These are phyloP conservation scores for Candida morakotiae DNA, from an alignment of 805 yeast genomes.

Conservation along the genomic window DNA sequence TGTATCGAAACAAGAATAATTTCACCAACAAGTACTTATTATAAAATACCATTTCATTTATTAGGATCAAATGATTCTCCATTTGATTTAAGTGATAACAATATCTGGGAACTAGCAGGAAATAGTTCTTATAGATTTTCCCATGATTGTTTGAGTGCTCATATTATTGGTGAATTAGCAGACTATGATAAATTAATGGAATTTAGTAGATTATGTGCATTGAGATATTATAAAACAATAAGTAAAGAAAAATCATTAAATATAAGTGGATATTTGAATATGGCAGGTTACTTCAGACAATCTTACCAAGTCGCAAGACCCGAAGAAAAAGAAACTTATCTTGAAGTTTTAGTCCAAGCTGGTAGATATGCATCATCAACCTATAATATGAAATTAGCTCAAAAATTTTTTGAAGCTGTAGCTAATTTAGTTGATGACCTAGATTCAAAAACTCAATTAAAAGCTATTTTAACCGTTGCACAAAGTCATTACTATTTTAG, in stretches of 20 bases:
- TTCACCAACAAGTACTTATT: constrained; percentile 36
- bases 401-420: constrained; percentile 37
- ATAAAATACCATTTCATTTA: constrained; percentile 45
- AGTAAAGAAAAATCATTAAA: constrained; percentile 12
- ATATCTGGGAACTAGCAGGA: constrained; percentile 31
- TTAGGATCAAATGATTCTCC: constrained; percentile 23
- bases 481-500: constrained; percentile 25
- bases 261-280: constrained; percentile 23
- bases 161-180: constrained; percentile 18
- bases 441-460: constrained; percentile 18
- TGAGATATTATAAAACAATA: constrained; percentile 29
- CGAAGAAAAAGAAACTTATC: constrained; percentile 34
- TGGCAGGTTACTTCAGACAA: constrained; percentile 37
- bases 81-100: constrained; percentile 23
- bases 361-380: constrained; percentile 42
- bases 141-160: constrained; percentile 27
- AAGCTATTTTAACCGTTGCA: constrained; percentile 26
- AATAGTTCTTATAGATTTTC: constrained; percentile 33
- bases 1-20: constrained; percentile 31
- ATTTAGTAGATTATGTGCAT: constrained; percentile 38
- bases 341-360: constrained; percentile 38
- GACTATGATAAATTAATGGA: constrained; percentile 20
- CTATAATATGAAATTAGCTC: constrained; percentile 38
- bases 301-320: constrained; percentile 29
- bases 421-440: constrained; percentile 17